Base-by-base conservation (phyloP, 768 basidiomycete species). In the Mrakia gelida region DNA sequence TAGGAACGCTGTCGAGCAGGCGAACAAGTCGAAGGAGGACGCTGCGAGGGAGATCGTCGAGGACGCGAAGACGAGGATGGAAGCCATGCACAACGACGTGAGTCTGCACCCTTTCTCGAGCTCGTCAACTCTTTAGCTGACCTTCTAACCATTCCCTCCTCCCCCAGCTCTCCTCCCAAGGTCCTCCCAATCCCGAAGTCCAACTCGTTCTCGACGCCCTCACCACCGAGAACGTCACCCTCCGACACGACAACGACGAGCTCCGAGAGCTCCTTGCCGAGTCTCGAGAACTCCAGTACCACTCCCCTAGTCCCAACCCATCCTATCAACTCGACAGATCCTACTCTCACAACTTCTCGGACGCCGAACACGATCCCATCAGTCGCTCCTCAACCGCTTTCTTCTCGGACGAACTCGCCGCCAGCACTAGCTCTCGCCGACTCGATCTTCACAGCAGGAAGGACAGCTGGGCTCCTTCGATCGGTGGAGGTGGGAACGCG, bases 191-290 rank as follows among this genome's bases (percentile, higher is more conserved):
- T 68, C 65, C 79, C 34, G 75, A 76, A 45, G 73, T 76, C 52
- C 75, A 77, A 38, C 59, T 70, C 28, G 73, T 78, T 3, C 85
- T 97, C 21, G 93, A 94, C 82, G 89, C 91, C n/a, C 86, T 96
- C 43, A 93, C 95, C 11, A 89, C 90, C 49, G 92, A 93, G 81
- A 96, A 94, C 81, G 92, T 95, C 80, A 87, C 87, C 34, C 85
- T 95, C 73, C 92, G 92, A 83, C 89, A 89, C 28, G 93, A 94
- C 81, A 93, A 92, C 78, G 87, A 88, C 10, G 93, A 96, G 82
- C 84, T 96, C 70, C 91, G 92, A 77, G 88, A 88, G 68, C 84
- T 94, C 13, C 86, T 98, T 10, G 84, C 88, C 2, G 92, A 93
- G 71, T 88, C 92, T 1, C 88, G 93, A 38, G 93, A 95, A 41